Conservation (phyloP, 2,329 filamentous ascomycete species). For the Diaporthe citri region DNA sequence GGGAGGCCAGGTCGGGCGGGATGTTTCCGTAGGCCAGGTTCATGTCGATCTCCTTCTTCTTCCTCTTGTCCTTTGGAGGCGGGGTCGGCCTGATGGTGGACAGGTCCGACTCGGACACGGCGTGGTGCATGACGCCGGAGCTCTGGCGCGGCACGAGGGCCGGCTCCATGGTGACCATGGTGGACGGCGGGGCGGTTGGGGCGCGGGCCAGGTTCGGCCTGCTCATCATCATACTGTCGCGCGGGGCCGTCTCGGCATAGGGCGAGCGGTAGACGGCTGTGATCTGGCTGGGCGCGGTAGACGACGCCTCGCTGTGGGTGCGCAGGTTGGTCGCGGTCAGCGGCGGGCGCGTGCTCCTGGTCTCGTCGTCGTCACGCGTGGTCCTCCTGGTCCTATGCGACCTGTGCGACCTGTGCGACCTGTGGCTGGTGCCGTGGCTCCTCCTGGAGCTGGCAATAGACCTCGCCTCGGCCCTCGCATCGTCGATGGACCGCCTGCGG, state of each 20-base stretch:
- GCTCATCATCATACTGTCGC: conserved; percentile 44
- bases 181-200: conserved; percentile 44
- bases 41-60: conserved; percentile 79
- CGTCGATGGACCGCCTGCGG: conserved; percentile 42
- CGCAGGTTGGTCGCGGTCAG: conserved; percentile 67
- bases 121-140: conserved; percentile 51
- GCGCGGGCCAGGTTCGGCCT: conserved; percentile 52
- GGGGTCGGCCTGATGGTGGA: conserved; percentile 32
- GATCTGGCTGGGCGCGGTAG: conserved; percentile 58
- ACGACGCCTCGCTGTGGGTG: conserved; percentile 65
- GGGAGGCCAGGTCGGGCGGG: conserved; percentile 73
- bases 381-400: conserved; percentile 46
- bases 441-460: conserved; percentile 35
- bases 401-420: conserved; percentile 43
- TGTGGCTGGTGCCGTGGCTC: conserved; percentile 37
- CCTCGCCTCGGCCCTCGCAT: conserved; percentile 45
- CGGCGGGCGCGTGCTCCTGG: conserved; percentile 53
- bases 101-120: conserved; percentile 56
- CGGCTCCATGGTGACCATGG: conserved; percentile 16
- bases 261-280: conserved; percentile 54
- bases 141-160: conserved; percentile 44
- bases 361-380: conserved; percentile 57
- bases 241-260: conserved; percentile 58
- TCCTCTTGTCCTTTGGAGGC: conserved; percentile 38
- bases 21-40: conserved; percentile 90